Evolutionary conservation across 495 filamentous ascomycete species (phyloP).

Genomic region (Entonaema liquescens): DNA sequence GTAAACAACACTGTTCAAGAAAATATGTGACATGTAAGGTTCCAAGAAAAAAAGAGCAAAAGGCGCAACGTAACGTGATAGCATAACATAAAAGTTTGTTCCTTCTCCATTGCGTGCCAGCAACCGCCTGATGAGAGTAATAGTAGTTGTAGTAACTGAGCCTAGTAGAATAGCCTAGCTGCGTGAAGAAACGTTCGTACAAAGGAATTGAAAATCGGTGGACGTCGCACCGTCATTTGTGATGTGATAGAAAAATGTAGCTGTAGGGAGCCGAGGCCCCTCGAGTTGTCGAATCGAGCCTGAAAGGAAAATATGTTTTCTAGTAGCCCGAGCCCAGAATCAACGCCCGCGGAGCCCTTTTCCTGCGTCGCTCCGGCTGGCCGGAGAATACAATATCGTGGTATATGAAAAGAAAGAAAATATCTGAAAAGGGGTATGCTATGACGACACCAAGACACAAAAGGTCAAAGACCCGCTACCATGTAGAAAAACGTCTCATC

Average conservation of each 20-base stretch:
- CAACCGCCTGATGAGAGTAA: constrained; percentile 29
- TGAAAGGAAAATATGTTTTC: constrained; percentile 20
- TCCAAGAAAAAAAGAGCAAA: constrained; percentile 17
- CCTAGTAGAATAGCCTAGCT: constrained; percentile 22
- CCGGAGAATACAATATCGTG: constrained; percentile 34
- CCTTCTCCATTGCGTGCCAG: constrained; percentile 36
- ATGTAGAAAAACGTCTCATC: constrained; percentile 36
- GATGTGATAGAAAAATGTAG: neutral
- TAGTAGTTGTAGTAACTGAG: constrained; percentile 25
- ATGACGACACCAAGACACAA: constrained; percentile 31
- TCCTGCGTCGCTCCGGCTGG: constrained; percentile 29
- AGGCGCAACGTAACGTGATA: constrained; percentile 14
- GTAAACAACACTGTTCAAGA: constrained; percentile 13
- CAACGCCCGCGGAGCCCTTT: constrained; percentile 35
- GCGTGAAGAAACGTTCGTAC: constrained; percentile 28
- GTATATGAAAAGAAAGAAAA: constrained; percentile 30
- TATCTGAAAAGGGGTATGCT: constrained; percentile 31
- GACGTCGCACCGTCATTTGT: constrained; percentile 32
- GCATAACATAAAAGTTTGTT: neutral
- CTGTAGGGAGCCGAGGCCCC: neutral
- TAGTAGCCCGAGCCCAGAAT: constrained; percentile 34
- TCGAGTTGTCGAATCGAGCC: constrained; percentile 25
- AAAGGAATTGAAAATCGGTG: constrained; percentile 41
- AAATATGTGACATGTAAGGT: constrained; percentile 9
- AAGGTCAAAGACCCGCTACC: constrained; percentile 23